phyloP scores from a whole-genome alignment of 495 filamentous ascomycete genomes.

The Neurospora discreta region DNA sequence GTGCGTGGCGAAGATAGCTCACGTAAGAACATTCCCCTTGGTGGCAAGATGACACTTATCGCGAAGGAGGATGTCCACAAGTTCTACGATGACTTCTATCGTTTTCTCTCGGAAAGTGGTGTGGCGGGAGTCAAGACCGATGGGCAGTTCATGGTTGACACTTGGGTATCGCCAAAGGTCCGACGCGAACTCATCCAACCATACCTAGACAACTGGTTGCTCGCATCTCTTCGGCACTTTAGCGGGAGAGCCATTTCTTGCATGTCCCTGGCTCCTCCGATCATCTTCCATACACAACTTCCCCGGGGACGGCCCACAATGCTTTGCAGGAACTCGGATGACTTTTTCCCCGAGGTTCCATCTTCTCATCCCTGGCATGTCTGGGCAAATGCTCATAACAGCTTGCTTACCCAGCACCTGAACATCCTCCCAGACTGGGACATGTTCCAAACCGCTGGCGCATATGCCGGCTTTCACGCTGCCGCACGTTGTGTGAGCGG shows the following conservation, averaged over 20 bases:
- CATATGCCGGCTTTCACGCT: conserved; percentile 72
- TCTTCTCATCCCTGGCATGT: conserved; percentile 86
- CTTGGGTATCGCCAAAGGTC: conserved; percentile 52
- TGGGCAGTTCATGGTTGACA: conserved; percentile 77
- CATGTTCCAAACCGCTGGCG: conserved; percentile 89
- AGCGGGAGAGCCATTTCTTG: conserved; percentile 70
- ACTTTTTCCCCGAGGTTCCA: conserved; percentile 77
- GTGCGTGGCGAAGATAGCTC: conserved; percentile 34
- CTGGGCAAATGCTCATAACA: conserved; percentile 86
- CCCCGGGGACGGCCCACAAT: conserved; percentile 57
- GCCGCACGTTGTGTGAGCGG: conserved; percentile 83
- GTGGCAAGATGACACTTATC: conserved; percentile 62
- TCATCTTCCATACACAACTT: conserved; percentile 73
- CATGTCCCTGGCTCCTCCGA: conserved; percentile 80
- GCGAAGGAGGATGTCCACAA: conserved; percentile 54
- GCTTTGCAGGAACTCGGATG: conserved; percentile 79
- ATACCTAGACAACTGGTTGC: conserved; percentile 81
- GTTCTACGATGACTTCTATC: conserved; percentile 90
- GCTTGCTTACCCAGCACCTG: conserved; percentile 59
- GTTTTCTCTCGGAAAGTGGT: conserved; percentile 55
- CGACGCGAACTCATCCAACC: conserved; percentile 55
- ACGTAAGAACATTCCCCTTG: conserved; percentile 41
- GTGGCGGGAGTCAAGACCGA: conserved; percentile 85
- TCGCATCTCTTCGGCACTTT: conserved; percentile 68
- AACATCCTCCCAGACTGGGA: conserved; percentile 78